Base-by-base conservation (phyloP, 768 basidiomycete genomes). In the Collybia mongolica region DNA sequence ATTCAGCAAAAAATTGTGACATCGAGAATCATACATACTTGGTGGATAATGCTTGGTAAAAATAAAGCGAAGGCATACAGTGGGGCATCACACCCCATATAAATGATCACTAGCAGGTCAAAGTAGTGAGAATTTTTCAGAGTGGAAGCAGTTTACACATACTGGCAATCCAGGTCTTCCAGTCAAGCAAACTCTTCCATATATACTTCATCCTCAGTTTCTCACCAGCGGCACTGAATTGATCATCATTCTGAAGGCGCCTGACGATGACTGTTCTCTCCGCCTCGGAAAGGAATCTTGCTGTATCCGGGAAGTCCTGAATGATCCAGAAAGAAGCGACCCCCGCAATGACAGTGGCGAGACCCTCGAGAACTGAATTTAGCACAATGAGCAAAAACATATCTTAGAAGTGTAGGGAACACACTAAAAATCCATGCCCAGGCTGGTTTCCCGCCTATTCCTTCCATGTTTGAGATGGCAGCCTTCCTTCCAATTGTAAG, bases 291-390 rank as follows among this genome's bases (percentile, higher is more conserved):
- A 92, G 72, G 71, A 90, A 91, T 55, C 77, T 86, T 22, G 88
- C 89, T 1, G 82, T 87, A 57, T 91, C 87, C 2, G 90, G 89
- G 67, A 91, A 92, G 62, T 91, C 90, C 58, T 89, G 83, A 51
- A 91, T 81, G 60, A 91, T 81, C 76, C 79, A 91, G 70, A 83
- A 90, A 1, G 87, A 89, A 8, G 72, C 63, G 19, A 64, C 62
- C 7, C 84, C 86, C 5, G 84, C 86, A n/a, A 88, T 14, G 20
- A 90, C 73, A 1, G 89, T 90, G 12, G 69, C 70, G 29, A 90
- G 67, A 17, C 88, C 88, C 60, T 88, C 84, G 11, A 89, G 53
- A 48, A 88, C 74, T 70, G 53, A 49, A 38, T 46, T 51, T 45
- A 38, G 49, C n/a, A 17, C 42, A 17, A 46, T 44, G 23, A 20